phyloP scores from a whole-genome alignment of 78 protist genomes.

The Monocercomonoides exilis region DNA sequence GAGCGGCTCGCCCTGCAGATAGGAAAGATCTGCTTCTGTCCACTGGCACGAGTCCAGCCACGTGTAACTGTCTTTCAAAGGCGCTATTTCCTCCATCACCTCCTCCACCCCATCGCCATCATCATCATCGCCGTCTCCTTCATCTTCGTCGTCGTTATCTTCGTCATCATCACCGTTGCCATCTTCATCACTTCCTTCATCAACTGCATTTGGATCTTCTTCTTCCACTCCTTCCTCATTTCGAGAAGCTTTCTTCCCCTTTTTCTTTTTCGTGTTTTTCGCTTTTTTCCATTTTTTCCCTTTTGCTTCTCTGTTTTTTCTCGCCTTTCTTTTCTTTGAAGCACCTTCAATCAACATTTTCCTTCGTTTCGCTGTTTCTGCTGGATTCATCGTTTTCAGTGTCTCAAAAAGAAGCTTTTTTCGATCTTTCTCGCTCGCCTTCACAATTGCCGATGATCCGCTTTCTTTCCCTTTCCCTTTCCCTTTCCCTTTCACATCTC shows the following conservation, averaged over 20 bases:
- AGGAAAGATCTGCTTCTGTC: background rate
- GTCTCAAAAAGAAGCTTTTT: too few species aligned
- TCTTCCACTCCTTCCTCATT: background rate
- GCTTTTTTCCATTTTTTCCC: background rate
- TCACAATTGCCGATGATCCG: too few species aligned
- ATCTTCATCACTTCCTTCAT: background rate
- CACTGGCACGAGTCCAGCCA: background rate
- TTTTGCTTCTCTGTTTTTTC: background rate
- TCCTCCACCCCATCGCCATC: background rate
- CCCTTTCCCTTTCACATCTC: too few species aligned
- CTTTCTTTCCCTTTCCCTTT: too few species aligned
- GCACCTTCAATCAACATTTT: background rate
- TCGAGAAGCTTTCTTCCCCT: background rate
- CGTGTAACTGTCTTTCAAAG: background rate
- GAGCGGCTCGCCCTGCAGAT: background rate
- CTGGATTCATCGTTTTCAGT: too few species aligned
- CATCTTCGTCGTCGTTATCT: background rate
- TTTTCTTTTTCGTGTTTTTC: background rate
- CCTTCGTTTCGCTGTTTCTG: background rate
- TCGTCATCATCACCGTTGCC: background rate
- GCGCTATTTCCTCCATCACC: background rate
- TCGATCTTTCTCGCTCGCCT: too few species aligned
- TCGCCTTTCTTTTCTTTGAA: background rate
- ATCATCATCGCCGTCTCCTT: background rate
- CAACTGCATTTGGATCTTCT: background rate